phyloP scores from a whole-genome alignment of 805 yeast species.

The Kluyveromyces nonfermentans region DNA sequence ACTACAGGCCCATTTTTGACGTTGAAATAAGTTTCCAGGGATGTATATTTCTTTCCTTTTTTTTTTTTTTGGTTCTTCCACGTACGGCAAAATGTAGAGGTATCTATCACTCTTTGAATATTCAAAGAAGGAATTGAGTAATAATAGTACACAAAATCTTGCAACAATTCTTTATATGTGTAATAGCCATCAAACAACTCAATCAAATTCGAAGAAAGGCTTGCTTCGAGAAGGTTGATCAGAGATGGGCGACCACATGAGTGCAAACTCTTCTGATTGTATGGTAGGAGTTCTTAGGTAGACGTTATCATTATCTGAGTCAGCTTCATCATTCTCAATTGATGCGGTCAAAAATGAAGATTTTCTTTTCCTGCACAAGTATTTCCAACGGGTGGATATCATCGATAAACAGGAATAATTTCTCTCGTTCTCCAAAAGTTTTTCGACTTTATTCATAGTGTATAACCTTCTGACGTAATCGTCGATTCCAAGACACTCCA shows the following conservation, averaged over 20 bases:
- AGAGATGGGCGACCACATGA: constrained; percentile 1
- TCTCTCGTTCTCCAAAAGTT: constrained; percentile 27
- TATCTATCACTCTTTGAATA: no score
- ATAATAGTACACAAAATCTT: no score
- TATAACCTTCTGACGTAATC: constrained; percentile 60
- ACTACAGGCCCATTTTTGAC: not conserved
- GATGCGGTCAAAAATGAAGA: not conserved
- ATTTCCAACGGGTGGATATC: constrained; percentile 31
- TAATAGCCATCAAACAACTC: not conserved
- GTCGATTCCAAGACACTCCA: constrained; percentile 63
- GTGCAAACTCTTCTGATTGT: not conserved
- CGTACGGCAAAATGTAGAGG: no score
- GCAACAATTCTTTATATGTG: no score
- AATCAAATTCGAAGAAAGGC: not conserved
- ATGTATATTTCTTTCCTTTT: not conserved
- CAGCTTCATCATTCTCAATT: not conserved
- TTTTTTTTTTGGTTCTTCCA: no score
- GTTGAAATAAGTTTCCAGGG: not conserved
- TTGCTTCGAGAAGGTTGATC: not conserved
- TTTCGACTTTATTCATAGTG: constrained; percentile 46
- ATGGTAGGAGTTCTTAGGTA: not conserved
- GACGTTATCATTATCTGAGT: not conserved
- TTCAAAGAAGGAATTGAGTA: not conserved
- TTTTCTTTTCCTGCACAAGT: constrained; percentile 7
- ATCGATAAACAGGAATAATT: constrained; percentile 29